Percentiles rank a stretch among this genome's conserved stretches.
These are phyloP conservation scores for Fusarium napiforme DNA, from an alignment of 2,329 filamentous ascomycete genomes.

Conservation along the genomic window DNA sequence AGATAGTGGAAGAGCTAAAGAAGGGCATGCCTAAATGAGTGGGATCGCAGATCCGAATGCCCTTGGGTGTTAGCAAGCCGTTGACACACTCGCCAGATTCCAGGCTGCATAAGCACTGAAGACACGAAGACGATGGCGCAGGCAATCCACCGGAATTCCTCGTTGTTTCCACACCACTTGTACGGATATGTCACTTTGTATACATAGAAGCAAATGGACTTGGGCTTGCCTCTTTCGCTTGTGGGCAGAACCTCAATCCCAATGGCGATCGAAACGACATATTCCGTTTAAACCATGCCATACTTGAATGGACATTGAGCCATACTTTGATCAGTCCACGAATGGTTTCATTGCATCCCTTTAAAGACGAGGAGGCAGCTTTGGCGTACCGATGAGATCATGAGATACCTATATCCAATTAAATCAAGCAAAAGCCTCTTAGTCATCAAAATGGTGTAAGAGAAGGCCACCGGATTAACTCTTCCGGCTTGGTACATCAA, in stretches of 20 bases:
- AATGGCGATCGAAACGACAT: background rate
- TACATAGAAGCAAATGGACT: background rate
- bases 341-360: background rate
- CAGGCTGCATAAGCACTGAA: background rate
- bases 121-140: background rate
- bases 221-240: slow-evolving; percentile 11
- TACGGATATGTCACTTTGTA: background rate
- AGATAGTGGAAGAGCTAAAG: slow-evolving; percentile 82
- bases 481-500: too few relatives aligned
- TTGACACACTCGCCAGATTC: background rate
- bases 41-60: background rate
- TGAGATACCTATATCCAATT: too few relatives aligned
- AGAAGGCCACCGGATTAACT: too few relatives aligned
- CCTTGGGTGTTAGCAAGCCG: background rate
- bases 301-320: background rate
- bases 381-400: too few relatives aligned
- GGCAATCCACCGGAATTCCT: slow-evolving; percentile 1
- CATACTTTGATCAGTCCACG: slow-evolving; percentile 4
- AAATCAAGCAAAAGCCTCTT: too few relatives aligned
- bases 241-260: background rate
- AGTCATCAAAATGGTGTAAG: too few relatives aligned
- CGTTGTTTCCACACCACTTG: background rate
- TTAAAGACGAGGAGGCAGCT: too few relatives aligned
- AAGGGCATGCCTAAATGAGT: slow-evolving; percentile 65
- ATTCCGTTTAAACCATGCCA: slow-evolving; percentile 2